Evolutionary conservation across 176 grass and related monocot species (phyloP).

Genomic region (Phoenix dactylifera): DNA sequence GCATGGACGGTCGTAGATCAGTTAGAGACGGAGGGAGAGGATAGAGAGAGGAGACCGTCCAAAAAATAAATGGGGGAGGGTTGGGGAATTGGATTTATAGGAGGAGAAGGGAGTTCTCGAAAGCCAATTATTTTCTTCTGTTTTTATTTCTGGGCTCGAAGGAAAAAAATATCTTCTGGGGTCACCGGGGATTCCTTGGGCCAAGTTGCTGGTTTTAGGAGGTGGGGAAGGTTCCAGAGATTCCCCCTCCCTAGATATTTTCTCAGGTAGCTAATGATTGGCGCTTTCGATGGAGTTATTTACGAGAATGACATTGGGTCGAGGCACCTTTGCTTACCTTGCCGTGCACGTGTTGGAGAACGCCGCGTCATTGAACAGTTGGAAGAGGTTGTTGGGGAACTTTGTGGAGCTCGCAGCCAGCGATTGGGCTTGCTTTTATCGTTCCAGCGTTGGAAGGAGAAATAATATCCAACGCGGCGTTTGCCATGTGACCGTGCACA

Average conservation of each 20-base stretch:
- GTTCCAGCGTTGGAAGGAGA: too few relatives aligned
- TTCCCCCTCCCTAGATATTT: constrained; percentile 15
- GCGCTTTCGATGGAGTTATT: constrained; percentile 16
- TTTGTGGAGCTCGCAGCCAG: too few relatives aligned
- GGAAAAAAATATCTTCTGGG: constrained; percentile 2
- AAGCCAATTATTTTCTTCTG: background rate
- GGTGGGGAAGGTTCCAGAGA: constrained; percentile 74
- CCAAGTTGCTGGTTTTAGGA: background rate
- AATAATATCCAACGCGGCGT: too few relatives aligned
- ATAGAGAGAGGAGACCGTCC: background rate
- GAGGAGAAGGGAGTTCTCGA: too few relatives aligned
- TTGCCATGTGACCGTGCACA: too few relatives aligned
- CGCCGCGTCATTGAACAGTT: too few relatives aligned
- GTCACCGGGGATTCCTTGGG: background rate
- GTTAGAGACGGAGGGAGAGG: background rate
- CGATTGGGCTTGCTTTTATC: too few relatives aligned
- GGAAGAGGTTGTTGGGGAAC: too few relatives aligned
- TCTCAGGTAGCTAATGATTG: background rate
- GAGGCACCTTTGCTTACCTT: too few relatives aligned
- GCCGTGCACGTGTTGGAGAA: too few relatives aligned
- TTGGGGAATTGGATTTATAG: background rate
- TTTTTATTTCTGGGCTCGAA: background rate
- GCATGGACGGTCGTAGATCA: constrained; percentile 2
- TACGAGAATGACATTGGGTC: constrained; percentile 23
- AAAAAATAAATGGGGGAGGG: background rate